Conservation (phyloP, 441 rosid species). For the Iberis amara region DNA sequence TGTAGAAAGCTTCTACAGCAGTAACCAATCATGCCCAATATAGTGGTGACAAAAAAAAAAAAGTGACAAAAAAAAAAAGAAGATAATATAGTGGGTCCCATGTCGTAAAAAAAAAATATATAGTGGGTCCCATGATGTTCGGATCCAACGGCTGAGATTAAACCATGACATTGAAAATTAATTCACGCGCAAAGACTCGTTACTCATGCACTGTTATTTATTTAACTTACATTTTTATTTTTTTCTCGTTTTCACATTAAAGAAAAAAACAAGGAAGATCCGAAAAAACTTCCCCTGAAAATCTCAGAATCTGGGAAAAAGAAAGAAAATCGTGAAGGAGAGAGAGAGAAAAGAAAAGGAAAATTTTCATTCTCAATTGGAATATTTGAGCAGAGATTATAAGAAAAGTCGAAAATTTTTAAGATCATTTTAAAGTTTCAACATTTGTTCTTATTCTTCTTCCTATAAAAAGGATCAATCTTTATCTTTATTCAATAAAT, state of each 20-base stretch:
- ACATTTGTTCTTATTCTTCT: conserved; percentile 31
- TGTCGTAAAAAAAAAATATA: too few species aligned
- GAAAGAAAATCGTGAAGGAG: conserved; percentile 16
- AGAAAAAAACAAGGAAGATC: conserved; percentile 33
- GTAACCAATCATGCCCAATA: too few species aligned
- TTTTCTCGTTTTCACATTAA: conserved; percentile 30
- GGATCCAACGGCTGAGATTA: too few species aligned
- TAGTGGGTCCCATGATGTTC: too few species aligned
- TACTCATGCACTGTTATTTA: conserved; percentile 22
- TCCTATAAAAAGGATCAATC: background rate
- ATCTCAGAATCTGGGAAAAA: conserved; percentile 37
- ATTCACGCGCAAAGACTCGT: conserved; percentile 9
- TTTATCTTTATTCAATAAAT: conserved; percentile 3
- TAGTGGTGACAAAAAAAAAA: too few species aligned
- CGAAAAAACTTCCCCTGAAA: conserved; percentile 38
- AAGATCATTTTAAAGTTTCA: conserved; percentile 30
- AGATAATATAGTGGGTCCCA: too few species aligned
- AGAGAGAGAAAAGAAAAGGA: conserved; percentile 27
- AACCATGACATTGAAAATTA: too few species aligned
- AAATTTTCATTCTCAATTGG: conserved; percentile 15
- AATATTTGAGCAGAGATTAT: background rate
- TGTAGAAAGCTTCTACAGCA: too few species aligned
- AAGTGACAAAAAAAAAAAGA: too few species aligned
- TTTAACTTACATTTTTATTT: conserved; percentile 7
- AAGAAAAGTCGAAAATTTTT: too few species aligned